These are phyloP conservation scores for Turritis glabra DNA, from an alignment of 345 rosid genomes.

Conservation along the genomic window DNA sequence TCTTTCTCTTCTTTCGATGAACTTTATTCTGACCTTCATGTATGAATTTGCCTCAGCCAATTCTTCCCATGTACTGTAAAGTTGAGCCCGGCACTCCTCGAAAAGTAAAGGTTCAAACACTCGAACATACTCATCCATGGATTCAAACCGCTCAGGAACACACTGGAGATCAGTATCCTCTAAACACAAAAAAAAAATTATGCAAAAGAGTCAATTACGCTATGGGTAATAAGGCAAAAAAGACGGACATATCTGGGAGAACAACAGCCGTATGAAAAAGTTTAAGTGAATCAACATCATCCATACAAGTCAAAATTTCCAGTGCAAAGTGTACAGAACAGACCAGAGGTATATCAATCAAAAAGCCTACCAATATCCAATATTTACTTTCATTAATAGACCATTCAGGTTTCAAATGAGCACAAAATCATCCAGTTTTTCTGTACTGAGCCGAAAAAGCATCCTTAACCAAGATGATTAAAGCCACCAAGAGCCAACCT, in stretches of 20 bases:
- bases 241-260: not conserved
- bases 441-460: not conserved
- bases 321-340: constrained; percentile 10
- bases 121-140: constrained; percentile 82
- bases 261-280: not conserved
- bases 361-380: constrained; percentile 3
- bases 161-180: constrained; percentile 89
- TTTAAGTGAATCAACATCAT: constrained; percentile 16
- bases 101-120: constrained; percentile 99
- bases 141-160: constrained; percentile 93
- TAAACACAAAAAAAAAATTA: constrained; percentile 39
- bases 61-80: constrained; percentile 96
- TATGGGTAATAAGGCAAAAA: constrained; percentile 9
- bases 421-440: not conserved
- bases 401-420: constrained; percentile 6
- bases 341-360: constrained; percentile 21
- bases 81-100: constrained; percentile 99
- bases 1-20: constrained; percentile 93
- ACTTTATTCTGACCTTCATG: constrained; percentile 73
- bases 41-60: constrained; percentile 70
- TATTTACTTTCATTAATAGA: constrained; percentile 9
- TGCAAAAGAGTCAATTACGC: constrained; percentile 17
- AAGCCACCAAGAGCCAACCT: constrained; percentile 13
- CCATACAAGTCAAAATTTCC: constrained; percentile 11
- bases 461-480: not conserved